Evolutionary conservation across 805 yeast genomes (phyloP), one percentile per base, ranked within the genome.

Genomic region (Wickerhamiella parazyma): DNA sequence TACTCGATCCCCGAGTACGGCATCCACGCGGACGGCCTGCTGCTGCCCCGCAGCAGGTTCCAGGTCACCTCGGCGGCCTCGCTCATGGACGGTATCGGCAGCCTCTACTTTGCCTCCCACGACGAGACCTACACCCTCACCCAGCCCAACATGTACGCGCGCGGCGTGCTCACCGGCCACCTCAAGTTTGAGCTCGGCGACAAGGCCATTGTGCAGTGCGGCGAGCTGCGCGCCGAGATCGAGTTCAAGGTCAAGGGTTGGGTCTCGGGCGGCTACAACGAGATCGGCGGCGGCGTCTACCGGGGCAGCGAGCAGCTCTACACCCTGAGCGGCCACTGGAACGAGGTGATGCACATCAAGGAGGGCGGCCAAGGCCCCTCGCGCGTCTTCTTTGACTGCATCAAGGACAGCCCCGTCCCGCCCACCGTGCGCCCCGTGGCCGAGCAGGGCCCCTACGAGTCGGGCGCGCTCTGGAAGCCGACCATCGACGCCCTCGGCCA

Each of bases 191-290:
- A 91, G 61, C 64, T 91, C 47, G 97, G 98, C 22, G 98, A 91
- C 60, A 93, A 81, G 57, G 75, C 93, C 76, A 53, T 71, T n/a
- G 69, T 91, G 45, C 73, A 71, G 52, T 81, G 89, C 54, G 70
- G 74, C 5, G 61, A 67, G 9, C 70, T 71, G 47, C 70, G 72
- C 44, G 85, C 89, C 3, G 89, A 80, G 58, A 80, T 91, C 41
- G 97, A 91, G 51, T 91, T 91, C 65, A 87, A 91, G 59, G 82
- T 91, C 5, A 91, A 91, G 62, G 98, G 98, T 1, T 82, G 86
- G 58, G 82, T 91, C 35, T 72, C 87, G 18, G 98, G 98, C 17
- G 73, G 89, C 3, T 91, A 89, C 61, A 93, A 91, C 60, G 82
- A 82, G 6, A 82, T 91, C 49, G 80, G 75, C 52, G 98, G 97